These are phyloP conservation scores for Brassica incana DNA, from an alignment of 345 rosid genomes.

Conservation along the genomic window DNA sequence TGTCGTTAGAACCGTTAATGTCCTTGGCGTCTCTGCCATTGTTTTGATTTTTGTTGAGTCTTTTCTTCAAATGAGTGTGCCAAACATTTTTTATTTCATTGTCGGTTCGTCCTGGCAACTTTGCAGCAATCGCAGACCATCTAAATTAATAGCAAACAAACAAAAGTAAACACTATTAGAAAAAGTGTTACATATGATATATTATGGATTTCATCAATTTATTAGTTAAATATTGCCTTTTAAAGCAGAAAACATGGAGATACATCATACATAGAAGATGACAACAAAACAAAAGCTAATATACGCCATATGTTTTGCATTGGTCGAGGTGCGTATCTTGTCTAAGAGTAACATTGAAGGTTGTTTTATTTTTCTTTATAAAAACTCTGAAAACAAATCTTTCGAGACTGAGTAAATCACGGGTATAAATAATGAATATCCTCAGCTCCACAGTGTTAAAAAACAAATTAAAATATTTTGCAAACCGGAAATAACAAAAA, in stretches of 20 bases:
- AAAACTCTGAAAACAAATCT: background rate
- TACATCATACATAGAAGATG: constrained; percentile 34
- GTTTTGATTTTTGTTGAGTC: constrained; percentile 43
- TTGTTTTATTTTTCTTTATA: background rate
- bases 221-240: constrained; percentile 10
- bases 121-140: constrained; percentile 88
- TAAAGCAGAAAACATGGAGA: constrained; percentile 20
- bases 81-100: constrained; percentile 84
- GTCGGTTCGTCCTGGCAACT: constrained; percentile 80
- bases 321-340: constrained; percentile 23
- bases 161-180: constrained; percentile 8
- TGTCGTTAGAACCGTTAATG: background rate
- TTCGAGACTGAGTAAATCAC: constrained; percentile 26
- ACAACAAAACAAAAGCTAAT: constrained; percentile 24
- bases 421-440: constrained; percentile 23
- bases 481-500: background rate
- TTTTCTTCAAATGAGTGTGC: constrained; percentile 81
- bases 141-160: constrained; percentile 42
- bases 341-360: background rate
- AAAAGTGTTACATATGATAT: background rate
- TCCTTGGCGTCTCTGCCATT: constrained; percentile 37
- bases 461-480: constrained; percentile 3
- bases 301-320: constrained; percentile 33
- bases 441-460: background rate
- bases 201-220: constrained; percentile 24